Percentiles rank a stretch among this genome's conserved stretches.
These are phyloP conservation scores for Fusarium cicatricum DNA, from an alignment of 2,329 filamentous ascomycete species.

Conservation along the genomic window DNA sequence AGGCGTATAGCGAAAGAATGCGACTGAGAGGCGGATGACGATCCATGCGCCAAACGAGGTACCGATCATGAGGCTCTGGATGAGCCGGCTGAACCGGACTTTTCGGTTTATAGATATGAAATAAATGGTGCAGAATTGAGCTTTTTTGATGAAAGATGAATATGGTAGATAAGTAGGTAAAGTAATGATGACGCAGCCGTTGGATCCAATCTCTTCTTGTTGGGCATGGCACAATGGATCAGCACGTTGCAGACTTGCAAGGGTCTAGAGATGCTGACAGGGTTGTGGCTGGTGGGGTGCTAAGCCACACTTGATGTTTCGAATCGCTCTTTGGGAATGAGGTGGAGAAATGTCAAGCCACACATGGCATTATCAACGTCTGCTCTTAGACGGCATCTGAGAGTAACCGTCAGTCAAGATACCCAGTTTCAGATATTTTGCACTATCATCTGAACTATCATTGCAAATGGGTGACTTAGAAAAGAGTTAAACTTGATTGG, in stretches of 20 bases:
- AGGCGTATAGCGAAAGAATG: constrained; percentile 55
- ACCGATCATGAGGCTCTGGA: constrained; percentile 46
- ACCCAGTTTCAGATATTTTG: too few species aligned
- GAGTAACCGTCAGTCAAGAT: too few species aligned
- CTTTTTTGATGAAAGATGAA: neutral
- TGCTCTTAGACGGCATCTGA: too few species aligned
- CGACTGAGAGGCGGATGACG: constrained; percentile 56
- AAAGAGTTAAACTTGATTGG: too few species aligned
- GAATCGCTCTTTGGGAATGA: neutral
- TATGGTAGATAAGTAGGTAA: neutral
- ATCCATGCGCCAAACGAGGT: constrained; percentile 51
- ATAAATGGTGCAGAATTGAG: neutral
- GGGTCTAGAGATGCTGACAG: constrained; percentile 5
- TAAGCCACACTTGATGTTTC: neutral
- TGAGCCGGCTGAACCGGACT: constrained; percentile 5
- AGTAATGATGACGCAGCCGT: constrained; percentile 28
- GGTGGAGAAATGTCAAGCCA: neutral
- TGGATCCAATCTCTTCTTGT: constrained; percentile 25
- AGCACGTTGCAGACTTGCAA: constrained; percentile 7
- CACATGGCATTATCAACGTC: too few species aligned
- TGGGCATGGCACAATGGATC: constrained; percentile 20
- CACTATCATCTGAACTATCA: too few species aligned
- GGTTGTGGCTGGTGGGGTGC: constrained; percentile 21
- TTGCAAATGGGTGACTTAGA: neutral
- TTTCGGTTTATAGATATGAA: neutral